These are phyloP conservation scores for Tephrocybe sp. DNA, from an alignment of 768 basidiomycete genomes.

Conservation along the genomic window DNA sequence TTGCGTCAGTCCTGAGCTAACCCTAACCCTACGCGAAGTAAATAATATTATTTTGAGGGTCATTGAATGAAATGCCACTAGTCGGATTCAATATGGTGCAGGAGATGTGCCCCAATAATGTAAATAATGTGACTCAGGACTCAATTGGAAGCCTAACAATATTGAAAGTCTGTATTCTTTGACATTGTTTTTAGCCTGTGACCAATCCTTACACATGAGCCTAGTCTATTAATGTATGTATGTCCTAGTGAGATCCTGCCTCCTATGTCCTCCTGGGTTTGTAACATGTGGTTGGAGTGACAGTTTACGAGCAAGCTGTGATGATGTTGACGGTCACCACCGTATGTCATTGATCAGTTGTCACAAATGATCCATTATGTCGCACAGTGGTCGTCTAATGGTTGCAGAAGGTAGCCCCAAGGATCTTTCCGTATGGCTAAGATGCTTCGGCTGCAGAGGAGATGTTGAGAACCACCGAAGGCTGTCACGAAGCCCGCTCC, in stretches of 20 bases:
- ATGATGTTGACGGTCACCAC: background rate
- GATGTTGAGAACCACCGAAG: slow-evolving; percentile 8
- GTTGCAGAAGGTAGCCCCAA: background rate
- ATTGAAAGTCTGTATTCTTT: too few species aligned
- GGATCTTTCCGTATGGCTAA: background rate
- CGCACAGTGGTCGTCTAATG: too few species aligned
- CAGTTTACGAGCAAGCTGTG: background rate
- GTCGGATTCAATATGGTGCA: too few species aligned
- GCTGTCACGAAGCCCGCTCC: slow-evolving; percentile 3
- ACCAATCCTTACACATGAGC: too few species aligned
- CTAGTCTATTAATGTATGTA: too few species aligned
- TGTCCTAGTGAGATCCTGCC: background rate
- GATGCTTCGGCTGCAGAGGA: background rate
- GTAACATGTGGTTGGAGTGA: background rate
- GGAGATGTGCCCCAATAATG: too few species aligned
- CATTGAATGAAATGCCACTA: too few species aligned
- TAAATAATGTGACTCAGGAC: too few species aligned
- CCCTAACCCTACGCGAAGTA: slow-evolving; percentile 58
- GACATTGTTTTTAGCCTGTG: too few species aligned
- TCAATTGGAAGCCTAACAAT: too few species aligned
- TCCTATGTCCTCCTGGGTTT: background rate
- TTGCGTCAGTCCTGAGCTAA: slow-evolving; percentile 32
- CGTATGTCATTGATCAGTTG: background rate
- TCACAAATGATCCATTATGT: slow-evolving; percentile 5
- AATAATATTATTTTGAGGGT: too few species aligned